Evolutionary conservation across 108 stramenopile species (phyloP).

Genomic region (Skeletonema potamos): DNA sequence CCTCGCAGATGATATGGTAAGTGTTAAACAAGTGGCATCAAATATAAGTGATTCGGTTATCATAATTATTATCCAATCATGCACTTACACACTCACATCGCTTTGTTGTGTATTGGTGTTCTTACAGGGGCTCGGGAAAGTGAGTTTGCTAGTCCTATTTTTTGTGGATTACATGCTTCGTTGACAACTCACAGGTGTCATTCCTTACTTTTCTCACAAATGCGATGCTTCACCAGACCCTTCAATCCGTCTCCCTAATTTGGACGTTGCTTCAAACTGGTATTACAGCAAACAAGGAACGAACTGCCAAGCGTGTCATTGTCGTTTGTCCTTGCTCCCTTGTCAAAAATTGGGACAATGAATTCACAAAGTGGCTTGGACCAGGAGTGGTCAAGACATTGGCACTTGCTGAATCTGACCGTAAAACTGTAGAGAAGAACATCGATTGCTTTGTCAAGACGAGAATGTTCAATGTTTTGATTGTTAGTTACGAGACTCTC

Average conservation of each 20-base stretch:
- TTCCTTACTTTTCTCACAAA: not conserved
- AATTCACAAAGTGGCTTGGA: slow-evolving; percentile 98
- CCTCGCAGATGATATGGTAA: slow-evolving; percentile 92
- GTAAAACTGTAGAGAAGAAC: slow-evolving; percentile 80
- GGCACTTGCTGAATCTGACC: slow-evolving; percentile 87
- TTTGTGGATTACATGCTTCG: not conserved
- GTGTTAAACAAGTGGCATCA: too few species aligned
- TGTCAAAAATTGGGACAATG: slow-evolving; percentile 98
- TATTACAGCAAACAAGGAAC: slow-evolving; percentile 75
- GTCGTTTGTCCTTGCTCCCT: slow-evolving; percentile 96
- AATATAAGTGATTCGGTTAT: too few species aligned
- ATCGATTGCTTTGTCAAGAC: slow-evolving; percentile 83
- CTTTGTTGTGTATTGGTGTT: too few species aligned
- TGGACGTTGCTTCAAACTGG: slow-evolving; percentile 95
- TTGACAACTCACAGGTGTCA: not conserved
- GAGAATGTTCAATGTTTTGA: slow-evolving; percentile 82
- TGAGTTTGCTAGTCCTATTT: not conserved
- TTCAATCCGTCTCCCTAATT: slow-evolving; percentile 92
- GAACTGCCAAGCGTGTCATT: slow-evolving; percentile 88
- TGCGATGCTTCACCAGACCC: slow-evolving; percentile 57
- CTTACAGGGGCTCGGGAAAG: slow-evolving; percentile 53
- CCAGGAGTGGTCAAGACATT: slow-evolving; percentile 74
- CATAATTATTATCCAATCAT: too few species aligned
- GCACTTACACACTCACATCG: too few species aligned
- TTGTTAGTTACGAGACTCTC: slow-evolving; percentile 94